Evolutionary conservation across 345 rosid species (phyloP), one percentile per base, ranked within the genome.

Genomic region (Gossypium herbaceum): DNA sequence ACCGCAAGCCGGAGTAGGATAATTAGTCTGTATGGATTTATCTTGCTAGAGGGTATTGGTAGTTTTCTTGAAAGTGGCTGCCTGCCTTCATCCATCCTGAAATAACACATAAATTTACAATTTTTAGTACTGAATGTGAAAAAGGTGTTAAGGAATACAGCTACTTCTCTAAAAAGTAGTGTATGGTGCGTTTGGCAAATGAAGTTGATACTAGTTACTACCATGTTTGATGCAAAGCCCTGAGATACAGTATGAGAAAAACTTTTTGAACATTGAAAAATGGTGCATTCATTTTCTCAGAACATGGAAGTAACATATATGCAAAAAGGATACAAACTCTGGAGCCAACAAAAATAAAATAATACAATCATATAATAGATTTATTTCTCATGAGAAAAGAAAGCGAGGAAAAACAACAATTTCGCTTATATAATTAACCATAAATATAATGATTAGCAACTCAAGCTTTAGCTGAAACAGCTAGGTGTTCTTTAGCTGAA

Each of bases 81-180:
- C 74, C 98, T 90, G 52, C 96, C 97, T 81, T 94, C 97, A 78
- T 94, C 98, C 98, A 94, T 92, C 93, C 97, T 94, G 59, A 47
- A 69, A 68, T 68, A 73, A 47, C 59, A 80, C 68, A 54, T 25
- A 54, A 67, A 25, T 67, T 44, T n/a, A 68, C 13, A 51, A 43
- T 39, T 45, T 62, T 20, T 3, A 20, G 52, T 29, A 39, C 19
- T 55, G 44, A 73, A 54, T n/a, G 34, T 34, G 2, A 7, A 73
- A 73, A 34, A 55, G 58, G 58, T 55, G 22, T 17, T 55, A n/a
- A 55, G n/a, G 58, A 7, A 17, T 7, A 24, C 39, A 16, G 39
- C 7, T 12, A 48, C 72, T 24, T 12, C n/a, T 68, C 39, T 34
- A 4, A 4, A 34, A 34, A 34, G 39, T 29, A 68, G 41, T 41